These are phyloP conservation scores for Candida tallmaniae DNA, from an alignment of 805 yeast genomes.

Conservation along the genomic window DNA sequence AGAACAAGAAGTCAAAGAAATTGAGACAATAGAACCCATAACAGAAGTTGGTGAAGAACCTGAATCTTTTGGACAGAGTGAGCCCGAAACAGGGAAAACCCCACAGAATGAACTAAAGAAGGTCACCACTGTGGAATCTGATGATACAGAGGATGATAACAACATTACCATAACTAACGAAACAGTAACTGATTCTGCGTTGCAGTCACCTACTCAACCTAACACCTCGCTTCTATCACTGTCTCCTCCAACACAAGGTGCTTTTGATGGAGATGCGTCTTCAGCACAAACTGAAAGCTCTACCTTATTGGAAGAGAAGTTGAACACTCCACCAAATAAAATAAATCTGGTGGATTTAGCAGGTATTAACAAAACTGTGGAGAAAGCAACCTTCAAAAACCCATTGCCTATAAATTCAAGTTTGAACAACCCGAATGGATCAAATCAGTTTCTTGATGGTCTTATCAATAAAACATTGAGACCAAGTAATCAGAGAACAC, in stretches of 20 bases:
- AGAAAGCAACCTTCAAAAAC: neutral
- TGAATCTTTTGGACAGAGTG: neutral
- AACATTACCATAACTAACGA: neutral
- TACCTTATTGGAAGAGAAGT: neutral
- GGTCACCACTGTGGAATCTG: neutral
- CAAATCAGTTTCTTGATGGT: conserved; percentile 9
- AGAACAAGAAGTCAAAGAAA: neutral
- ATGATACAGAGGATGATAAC: neutral
- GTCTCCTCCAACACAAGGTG: too few relatives aligned
- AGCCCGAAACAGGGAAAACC: neutral
- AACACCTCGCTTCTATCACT: neutral
- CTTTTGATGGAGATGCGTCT: too few relatives aligned
- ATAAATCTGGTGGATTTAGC: neutral
- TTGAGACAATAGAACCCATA: neutral
- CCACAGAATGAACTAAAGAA: neutral
- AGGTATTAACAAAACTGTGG: neutral
- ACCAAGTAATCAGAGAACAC: conserved; percentile 11
- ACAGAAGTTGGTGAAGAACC: neutral
- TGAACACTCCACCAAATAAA: neutral
- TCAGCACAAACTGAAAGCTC: too few relatives aligned
- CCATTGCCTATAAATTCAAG: conserved; percentile 1
- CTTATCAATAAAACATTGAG: conserved; percentile 8
- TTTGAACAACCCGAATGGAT: conserved; percentile 4
- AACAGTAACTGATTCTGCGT: neutral
- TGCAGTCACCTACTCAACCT: neutral